These are phyloP conservation scores for Syzygium aromaticum DNA, from an alignment of 345 rosid species.

Conservation along the genomic window DNA sequence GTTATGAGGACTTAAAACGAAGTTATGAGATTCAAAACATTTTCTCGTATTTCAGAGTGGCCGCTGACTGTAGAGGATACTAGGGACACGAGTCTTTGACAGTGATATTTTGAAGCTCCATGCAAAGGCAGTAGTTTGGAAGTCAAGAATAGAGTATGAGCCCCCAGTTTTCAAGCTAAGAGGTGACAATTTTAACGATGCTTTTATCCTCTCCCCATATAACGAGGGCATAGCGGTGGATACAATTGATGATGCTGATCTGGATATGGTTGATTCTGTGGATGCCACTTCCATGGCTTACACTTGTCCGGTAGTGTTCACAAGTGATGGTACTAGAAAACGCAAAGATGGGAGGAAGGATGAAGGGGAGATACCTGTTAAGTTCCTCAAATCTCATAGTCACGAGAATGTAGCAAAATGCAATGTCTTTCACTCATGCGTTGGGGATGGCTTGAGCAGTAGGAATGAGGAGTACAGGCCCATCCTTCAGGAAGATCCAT, in stretches of 20 bases:
- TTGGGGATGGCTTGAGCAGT: constrained; percentile 21
- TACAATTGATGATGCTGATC: constrained; percentile 8
- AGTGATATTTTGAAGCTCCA: constrained; percentile 31
- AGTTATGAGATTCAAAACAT: neutral
- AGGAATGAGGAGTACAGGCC: constrained; percentile 39
- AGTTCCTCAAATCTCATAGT: constrained; percentile 34
- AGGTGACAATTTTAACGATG: constrained; percentile 7
- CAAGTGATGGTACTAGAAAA: constrained; percentile 35
- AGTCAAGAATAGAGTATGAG: constrained; percentile 25
- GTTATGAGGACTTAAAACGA: neutral
- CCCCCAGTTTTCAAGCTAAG: neutral
- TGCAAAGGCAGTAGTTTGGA: constrained; percentile 34
- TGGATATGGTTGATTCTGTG: constrained; percentile 25
- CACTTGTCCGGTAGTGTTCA: constrained; percentile 11
- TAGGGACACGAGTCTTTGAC: constrained; percentile 48
- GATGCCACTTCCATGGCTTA: neutral
- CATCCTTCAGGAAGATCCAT: constrained; percentile 13
- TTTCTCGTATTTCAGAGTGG: constrained; percentile 39
- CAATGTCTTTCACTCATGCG: constrained; percentile 4
- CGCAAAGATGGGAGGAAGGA: constrained; percentile 47
- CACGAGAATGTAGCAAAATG: constrained; percentile 11
- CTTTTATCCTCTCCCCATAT: neutral
- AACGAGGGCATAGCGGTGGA: constrained; percentile 1
- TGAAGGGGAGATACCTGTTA: constrained; percentile 30
- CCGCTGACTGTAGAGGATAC: constrained; percentile 44